Evolutionary conservation across 768 basidiomycete species (phyloP), one percentile per base, ranked within the genome.

Genomic region (Amanita molliuscula): DNA sequence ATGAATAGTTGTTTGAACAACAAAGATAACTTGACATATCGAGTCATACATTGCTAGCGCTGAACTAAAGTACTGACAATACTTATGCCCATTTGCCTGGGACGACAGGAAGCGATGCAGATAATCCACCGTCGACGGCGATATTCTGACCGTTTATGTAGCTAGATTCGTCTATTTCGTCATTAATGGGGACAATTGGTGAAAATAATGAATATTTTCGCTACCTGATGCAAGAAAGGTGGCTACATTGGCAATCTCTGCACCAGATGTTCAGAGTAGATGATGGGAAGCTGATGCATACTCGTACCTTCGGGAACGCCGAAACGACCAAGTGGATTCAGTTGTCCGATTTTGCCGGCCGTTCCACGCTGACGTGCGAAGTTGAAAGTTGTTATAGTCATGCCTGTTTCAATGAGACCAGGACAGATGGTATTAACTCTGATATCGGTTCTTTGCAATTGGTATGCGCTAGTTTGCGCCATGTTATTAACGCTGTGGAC

Each of bases 401-500:
- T 96, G 44, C 83, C 87, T 7, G 93, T 97, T 69, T 95, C 88
- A 59, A 96, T 91, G 51, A 96, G 67, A 11, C 92, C 93, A 4
- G 94, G 94, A 60, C 91, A 94, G 56, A 96, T 81, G 38, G 83
- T 73, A 64, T 92, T 95, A 54, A 96, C 84, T 38, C 94, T 86
- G 55, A 97, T 76, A 64, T 91, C 85, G 1, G 81, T 83, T 61
- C 76, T 84, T 55, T 82, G 76, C 20, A 95, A 75, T 63, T 91
- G 87, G 62, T 84, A 88, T 4, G 81, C 78, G 9, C 81, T 72
- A 3, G 87, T 93, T 60, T 89, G 79, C 6, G 90, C 93, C 56
- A 95, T 81, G 40, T 82, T 89, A 62, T 90, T 91, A 20, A 96
- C 92, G 9, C 88, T 92, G 54, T 20, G 21, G 31, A 46, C 23